Evolutionary conservation across 179 eudicot species (phyloP), one percentile per base, ranked within the genome.

Genomic region (Sideroxylon spinosum): DNA sequence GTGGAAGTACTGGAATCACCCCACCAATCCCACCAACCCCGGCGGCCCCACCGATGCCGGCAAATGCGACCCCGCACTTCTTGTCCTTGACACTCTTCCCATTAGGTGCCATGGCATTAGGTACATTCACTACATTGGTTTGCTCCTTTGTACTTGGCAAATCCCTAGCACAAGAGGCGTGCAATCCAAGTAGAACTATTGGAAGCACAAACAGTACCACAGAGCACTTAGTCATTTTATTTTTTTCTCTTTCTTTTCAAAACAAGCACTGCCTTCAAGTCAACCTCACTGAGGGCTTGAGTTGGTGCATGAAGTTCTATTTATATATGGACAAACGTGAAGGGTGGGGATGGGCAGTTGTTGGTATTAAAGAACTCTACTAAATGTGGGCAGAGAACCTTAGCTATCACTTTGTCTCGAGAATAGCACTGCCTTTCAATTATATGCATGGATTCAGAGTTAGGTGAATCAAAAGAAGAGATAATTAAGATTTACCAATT

Each of bases 1-100:
- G 71, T 7, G 83, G 76, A 19, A 82, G 65, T 44, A 84, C 76
- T 7, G 83, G 76, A 19, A 82, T 70, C 48, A 84, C 76, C 25
- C 79, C 81, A 26, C 2, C 62, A 10, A 52, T 14, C 56, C 56
- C 56, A 14, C 80, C 82, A 28, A 78, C 80, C 23, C 82, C 85
- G 8, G 64, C 77, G 7, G 57, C 80, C 14, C 71, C 80, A 1
- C 74, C 81, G 0, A 66, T 74, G 53, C 73, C 79, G 16, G 65
- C 82, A 9, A 37, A 68, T 12, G 50, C 62, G 7, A 74, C 73
- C 8, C 68, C 81, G 7, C 81, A 79, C 56, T 79, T 79, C 10
- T 68, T 77, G 72, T 44, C 82, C 81, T 79, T 79, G 46, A 79
- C 77, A 4, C 50, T 65, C 66, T 22, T 28, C 12, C 80, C 50